Base-by-base conservation (phyloP, 2,329 filamentous ascomycete genomes). In the Penicillium italicum region DNA sequence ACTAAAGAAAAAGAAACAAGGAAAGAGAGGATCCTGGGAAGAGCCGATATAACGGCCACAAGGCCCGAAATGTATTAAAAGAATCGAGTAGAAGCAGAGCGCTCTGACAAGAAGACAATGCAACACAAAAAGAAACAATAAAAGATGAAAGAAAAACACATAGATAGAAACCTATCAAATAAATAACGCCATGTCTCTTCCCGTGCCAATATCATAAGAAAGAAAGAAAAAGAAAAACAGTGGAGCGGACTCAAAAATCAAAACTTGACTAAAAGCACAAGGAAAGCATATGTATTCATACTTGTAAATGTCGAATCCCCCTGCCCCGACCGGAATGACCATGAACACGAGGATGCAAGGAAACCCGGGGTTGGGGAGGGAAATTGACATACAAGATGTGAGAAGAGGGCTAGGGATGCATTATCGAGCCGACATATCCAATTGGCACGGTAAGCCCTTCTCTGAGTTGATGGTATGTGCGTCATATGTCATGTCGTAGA, bases 181-280 rank as follows among this genome's bases (percentile, higher is more conserved):
- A 50, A 50, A 42, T 44, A 61, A 50, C 48, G 37, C 48, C 48
- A 50, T 34, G 48, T 54, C n/a, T 56, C 42, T 53, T 53, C 61
- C 51, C 49, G 56, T 59, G 56, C 63, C 63, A 50, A 63, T 63
- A 62, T 60, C 61, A 58, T 49, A 20, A 50, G 20, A 24, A 34
- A 50, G 12, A 20, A 40, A 42, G 57, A 57, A 55, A 60, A 55
- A 43, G 41, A 51, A 28, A 42, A 53, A 56, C 46, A 20, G 54
- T 44, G 34, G 8, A 49, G 55, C 26, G 37, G 40, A 51, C 12
- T 43, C 38, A 42, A 34, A 47, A 20, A 44, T 31, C 20, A 55
- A 47, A 52, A 22, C 38, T 47, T 42, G 14, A 53, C 30, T 38
- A 45, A 26, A 44, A 57, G 52, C 24, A 31, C 12, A 57, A 41